These are phyloP conservation scores for Petrea volubilis DNA, from an alignment of 257 asterid genomes.

Conservation along the genomic window DNA sequence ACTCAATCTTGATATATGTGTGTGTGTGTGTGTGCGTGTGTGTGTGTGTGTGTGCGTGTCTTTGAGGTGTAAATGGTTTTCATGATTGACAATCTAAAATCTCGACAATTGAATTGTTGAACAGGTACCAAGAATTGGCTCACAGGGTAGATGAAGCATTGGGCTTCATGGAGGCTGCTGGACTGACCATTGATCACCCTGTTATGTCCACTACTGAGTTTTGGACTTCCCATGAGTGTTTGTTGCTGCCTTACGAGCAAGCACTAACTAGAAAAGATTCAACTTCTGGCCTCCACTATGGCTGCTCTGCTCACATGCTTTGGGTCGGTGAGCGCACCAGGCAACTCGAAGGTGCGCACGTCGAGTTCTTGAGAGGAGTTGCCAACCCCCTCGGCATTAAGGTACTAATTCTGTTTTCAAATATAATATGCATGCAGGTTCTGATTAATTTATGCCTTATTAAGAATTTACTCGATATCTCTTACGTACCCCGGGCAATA, in stretches of 20 bases:
- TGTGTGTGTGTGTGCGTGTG: too few species aligned
- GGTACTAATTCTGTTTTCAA: conserved; percentile 49
- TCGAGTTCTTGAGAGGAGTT: conserved; percentile 79
- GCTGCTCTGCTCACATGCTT: conserved; percentile 91
- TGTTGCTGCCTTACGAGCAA: conserved; percentile 79
- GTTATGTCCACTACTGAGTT: conserved; percentile 78
- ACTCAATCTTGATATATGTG: too few species aligned
- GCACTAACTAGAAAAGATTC: conserved; percentile 78
- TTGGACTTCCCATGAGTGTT: conserved; percentile 89
- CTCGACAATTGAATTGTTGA: conserved; percentile 19
- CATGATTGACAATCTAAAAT: neutral
- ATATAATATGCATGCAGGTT: neutral
- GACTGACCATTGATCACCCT: conserved; percentile 78
- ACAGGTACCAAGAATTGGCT: conserved; percentile 80
- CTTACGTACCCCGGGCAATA: neutral
- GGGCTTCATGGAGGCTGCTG: conserved; percentile 90
- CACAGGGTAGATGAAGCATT: conserved; percentile 88
- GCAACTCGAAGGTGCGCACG: conserved; percentile 82
- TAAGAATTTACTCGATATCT: too few species aligned
- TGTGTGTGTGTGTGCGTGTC: too few species aligned
- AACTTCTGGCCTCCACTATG: conserved; percentile 74
- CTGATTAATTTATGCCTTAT: neutral
- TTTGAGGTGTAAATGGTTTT: neutral
- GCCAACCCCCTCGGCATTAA: conserved; percentile 83
- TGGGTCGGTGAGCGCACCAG: conserved; percentile 90